Base-by-base conservation (phyloP, 2,329 filamentous ascomycete genomes). In the Pseudonectria foliicola region DNA sequence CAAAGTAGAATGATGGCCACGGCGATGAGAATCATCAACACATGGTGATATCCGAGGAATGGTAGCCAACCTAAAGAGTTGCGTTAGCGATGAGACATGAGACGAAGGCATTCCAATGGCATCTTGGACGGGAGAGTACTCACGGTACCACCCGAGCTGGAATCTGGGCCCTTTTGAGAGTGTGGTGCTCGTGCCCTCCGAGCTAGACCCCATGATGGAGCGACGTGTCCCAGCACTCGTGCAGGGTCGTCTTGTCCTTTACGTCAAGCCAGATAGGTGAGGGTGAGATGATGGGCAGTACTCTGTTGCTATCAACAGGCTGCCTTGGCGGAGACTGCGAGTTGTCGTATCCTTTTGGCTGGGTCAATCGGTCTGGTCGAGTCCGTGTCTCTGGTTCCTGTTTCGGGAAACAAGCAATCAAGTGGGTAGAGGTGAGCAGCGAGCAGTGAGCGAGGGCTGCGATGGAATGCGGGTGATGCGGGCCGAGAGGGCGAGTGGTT, bases 11-110 rank as follows among this genome's bases (percentile, higher is more conserved):
- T 94, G 55, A 98, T 95, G 29, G 89, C 78, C 39, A 95, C 70
- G 37, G 85, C 89, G 56, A 98, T 95, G 48, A 98, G 68, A 52
- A 98, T 87, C 92, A 98, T 98, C 61, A 98, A 76, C 47, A 96
- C 83, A 77, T 98, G 77, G 57, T 82, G 80, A 55, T 82, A 82
- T 48, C 80, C 80, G 39, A 83, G 69, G 57, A 83, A 82, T 48
- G 80, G 80, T 58, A 83, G 65, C 50, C 74, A 77, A 55, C 77
- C 78, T 80, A 42, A 5, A 26, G 28, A 29, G 31, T 16, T 25
- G 32, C n/a, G 45, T 59, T 44, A 54, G 52, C 34, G 32, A 31
- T 31, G 33, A 39, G 7, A 33, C 33, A 31, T 31, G 33, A 39
- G 7, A 33, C 29, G 34, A 26, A 27, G 16, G 36, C 50, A 52